These are phyloP conservation scores for Penicillium concentricum DNA, from an alignment of 2,329 filamentous ascomycete species.

Conservation along the genomic window DNA sequence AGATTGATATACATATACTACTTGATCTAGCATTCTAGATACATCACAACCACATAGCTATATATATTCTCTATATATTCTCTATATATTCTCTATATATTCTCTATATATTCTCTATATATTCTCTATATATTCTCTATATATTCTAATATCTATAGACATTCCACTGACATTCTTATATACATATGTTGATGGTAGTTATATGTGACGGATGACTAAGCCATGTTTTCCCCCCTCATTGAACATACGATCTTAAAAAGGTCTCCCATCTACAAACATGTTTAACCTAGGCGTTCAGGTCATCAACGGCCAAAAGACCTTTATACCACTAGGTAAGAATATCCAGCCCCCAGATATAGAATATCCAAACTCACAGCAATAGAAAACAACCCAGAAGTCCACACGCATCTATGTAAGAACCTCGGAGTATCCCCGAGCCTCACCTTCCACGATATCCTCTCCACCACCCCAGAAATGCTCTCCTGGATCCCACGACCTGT, in stretches of 20 bases:
- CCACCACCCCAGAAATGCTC: slow-evolving; percentile 52
- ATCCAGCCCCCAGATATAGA: background rate
- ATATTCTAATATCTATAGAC: too few relatives aligned
- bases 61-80: background rate
- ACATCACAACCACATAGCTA: too few relatives aligned
- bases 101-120: too few relatives aligned
- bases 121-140: too few relatives aligned
- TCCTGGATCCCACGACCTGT: slow-evolving; percentile 53
- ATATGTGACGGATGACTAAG: background rate
- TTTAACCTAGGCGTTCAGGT: slow-evolving; percentile 14
- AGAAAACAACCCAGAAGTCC: slow-evolving; percentile 59
- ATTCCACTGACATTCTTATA: too few relatives aligned
- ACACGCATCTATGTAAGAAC: slow-evolving; percentile 50
- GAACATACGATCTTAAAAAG: background rate
- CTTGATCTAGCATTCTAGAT: background rate
- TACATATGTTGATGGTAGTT: too few relatives aligned
- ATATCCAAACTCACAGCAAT: slow-evolving; percentile 18
- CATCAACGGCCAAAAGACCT: slow-evolving; percentile 33
- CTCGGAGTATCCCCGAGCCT: slow-evolving; percentile 50
- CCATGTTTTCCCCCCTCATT: background rate
- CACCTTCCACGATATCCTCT: slow-evolving; percentile 56
- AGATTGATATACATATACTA: background rate
- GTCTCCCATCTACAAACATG: slow-evolving; percentile 6
- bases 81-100: too few relatives aligned
- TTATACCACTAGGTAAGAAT: slow-evolving; percentile 32